Conservation (phyloP, 768 basidiomycete genomes). For the Boletus sp. region DNA sequence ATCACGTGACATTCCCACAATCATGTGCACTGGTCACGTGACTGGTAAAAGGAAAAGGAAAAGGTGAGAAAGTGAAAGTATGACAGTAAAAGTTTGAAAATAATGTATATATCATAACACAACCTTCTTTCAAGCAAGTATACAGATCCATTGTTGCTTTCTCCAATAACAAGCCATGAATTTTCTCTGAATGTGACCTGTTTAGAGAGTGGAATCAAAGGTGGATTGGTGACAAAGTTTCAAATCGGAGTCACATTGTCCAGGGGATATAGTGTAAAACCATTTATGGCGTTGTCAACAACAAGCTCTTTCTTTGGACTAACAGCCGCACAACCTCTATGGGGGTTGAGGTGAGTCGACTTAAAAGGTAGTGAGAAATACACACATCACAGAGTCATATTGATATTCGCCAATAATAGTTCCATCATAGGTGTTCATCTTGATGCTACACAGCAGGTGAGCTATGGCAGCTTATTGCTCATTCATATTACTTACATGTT, state of each 20-base stretch:
- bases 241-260: not conserved
- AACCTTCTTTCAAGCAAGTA: slow-evolving; percentile 9
- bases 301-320: not conserved
- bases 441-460: not conserved
- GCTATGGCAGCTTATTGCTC: not conserved
- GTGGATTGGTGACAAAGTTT: slow-evolving; percentile 1
- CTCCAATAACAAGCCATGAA: slow-evolving; percentile 1
- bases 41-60: too few species aligned
- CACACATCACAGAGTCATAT: slow-evolving; percentile 4
- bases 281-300: slow-evolving; percentile 7
- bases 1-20: too few species aligned
- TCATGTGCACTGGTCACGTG: too few species aligned
- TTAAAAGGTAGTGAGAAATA: not conserved
- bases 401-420: not conserved
- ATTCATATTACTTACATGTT: slow-evolving; percentile 1
- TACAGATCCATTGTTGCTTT: slow-evolving; percentile 5
- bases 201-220: not conserved
- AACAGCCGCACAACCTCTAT: slow-evolving; percentile 2
- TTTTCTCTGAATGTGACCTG: slow-evolving; percentile 12
- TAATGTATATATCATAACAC: too few species aligned
- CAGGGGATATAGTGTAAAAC: slow-evolving; percentile 6
- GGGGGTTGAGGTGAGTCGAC: not conserved
- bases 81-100: too few species aligned
- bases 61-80: too few species aligned
- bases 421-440: not conserved